Evolutionary conservation across 2,329 filamentous ascomycete genomes (phyloP), one percentile per base, ranked within the genome.

Genomic region (Talaromyces pinophilus): DNA sequence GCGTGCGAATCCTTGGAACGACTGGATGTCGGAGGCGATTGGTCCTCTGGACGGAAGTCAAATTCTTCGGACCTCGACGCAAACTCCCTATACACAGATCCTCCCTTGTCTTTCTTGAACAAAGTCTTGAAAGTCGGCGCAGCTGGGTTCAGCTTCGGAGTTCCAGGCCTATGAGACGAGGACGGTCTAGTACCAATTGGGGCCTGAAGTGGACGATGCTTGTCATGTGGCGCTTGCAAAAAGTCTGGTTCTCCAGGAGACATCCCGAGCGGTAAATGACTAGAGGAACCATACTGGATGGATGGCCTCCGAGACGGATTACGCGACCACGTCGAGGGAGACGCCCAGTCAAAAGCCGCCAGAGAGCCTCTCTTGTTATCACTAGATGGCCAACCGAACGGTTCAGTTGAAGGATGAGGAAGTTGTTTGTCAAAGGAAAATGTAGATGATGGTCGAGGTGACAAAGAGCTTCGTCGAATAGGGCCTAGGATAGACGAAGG

Each of bases 81-180:
- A 17, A 62, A 59, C 17, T 67, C 67, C 28, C 63, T 57, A 33
- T 66, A 64, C 17, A 66, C 52, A 22, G n/a, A n/a, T 76, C 59
- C 75, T 63, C 81, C 80, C 67, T 80, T 77, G 62, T 82, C 80
- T 44, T 80, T 81, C 70, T 78, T 79, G 67, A 95, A 87, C 44
- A 88, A 85, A 10, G 85, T 89, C 78, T 90, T 94, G 76, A 98
- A 98, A 0, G 90, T 92, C 8, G 93, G 93, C 0, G 94, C 95
- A 6, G 92, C 87, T 7, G 95, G 95, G 72, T 99, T 98, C 33
- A 98, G 84, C 71, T 85, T 84, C 57, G 87, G 72, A 78, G 88
- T 82, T 48, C 82, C 74, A 62, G 79, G 80, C 77, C 88, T 77
- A 74, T 89, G 81, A 73, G 83, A 82, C 57, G 83, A 82, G 72